Base-by-base conservation (phyloP, 306 rosid genomes). In the Sophora flavescens region DNA sequence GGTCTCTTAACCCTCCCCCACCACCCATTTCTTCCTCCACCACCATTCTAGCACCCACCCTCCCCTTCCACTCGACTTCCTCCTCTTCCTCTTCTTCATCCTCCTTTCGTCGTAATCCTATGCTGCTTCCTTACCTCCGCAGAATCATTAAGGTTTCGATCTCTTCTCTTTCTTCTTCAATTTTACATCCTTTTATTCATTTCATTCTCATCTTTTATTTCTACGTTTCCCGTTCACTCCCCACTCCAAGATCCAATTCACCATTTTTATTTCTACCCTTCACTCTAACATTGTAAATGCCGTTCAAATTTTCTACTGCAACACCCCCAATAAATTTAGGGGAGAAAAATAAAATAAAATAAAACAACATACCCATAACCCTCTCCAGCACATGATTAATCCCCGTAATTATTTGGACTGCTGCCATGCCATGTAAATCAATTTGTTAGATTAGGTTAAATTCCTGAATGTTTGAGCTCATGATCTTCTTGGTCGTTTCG, bases 111-210 rank as follows among this genome's bases (percentile, higher is more conserved):
- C 86, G 93, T 80, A 91, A 96, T 69, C 91, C 97, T 61, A 87
- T 87, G 88, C 68, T 85, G 86, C 83, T 88, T 80, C 99, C 90
- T 68, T 96, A 96, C 79, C 91, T 96, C 75, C 93, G 99, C 13
- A 84, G 98, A 70, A 92, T 96, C 57, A 84, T 96, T 88, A 96
- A 96, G 99, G 99, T 96, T 67, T 83, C 68, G 97, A 92, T 95
- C 96, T 85, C 89, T 47, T 73, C 75, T 17, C n/a, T 57, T 0
- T 12, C 8, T 11, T 63, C 14, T 41, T 64, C 74, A 2, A 18
- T 54, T 56, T 39, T 15, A 22, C 52, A 6, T 33, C 33, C 67
- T 63, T 17, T 32, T 42, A 50, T 30, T 45, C 36, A 18, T 17
- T 64, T 53, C 51, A 12, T 11, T 39, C 44, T 2, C 26, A 4